Conservation (phyloP, 2,329 filamentous ascomycete genomes). For the Dactylonectria macrodidyma region DNA sequence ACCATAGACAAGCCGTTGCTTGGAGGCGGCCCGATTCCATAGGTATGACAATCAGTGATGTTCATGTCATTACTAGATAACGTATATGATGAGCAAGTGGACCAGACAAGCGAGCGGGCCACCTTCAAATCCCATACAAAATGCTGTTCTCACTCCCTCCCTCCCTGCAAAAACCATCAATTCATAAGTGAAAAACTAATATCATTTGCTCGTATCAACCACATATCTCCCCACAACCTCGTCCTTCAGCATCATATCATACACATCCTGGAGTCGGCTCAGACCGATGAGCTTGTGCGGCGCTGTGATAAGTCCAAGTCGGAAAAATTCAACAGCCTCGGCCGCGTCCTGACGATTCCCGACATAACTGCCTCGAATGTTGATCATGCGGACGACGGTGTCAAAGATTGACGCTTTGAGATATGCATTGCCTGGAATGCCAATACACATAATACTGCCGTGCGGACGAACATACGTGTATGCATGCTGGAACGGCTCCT, state of each 20-base stretch:
- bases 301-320: slow-evolving; percentile 83
- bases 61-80: too few relatives aligned
- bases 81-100: too few relatives aligned
- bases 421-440: slow-evolving; percentile 85
- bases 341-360: slow-evolving; percentile 88
- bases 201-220: slow-evolving; percentile 76
- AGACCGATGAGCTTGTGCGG: slow-evolving; percentile 85
- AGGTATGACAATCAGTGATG: too few relatives aligned
- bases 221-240: slow-evolving; percentile 82
- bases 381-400: slow-evolving; percentile 86
- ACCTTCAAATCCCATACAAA: too few relatives aligned
- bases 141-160: too few relatives aligned
- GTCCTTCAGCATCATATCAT: slow-evolving; percentile 77
- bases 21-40: too few relatives aligned
- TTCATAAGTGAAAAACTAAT: not conserved
- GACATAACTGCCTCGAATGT: slow-evolving; percentile 90
- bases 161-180: too few relatives aligned
- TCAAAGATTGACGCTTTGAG: slow-evolving; percentile 88
- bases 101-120: too few relatives aligned
- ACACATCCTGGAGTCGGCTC: slow-evolving; percentile 82
- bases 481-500: slow-evolving; percentile 94
- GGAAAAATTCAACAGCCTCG: slow-evolving; percentile 90
- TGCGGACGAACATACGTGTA: slow-evolving; percentile 85
- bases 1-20: too few relatives aligned
- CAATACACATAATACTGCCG: slow-evolving; percentile 87